Base-by-base conservation (phyloP, 179 eudicot genomes). In the Camellia oleifera region DNA sequence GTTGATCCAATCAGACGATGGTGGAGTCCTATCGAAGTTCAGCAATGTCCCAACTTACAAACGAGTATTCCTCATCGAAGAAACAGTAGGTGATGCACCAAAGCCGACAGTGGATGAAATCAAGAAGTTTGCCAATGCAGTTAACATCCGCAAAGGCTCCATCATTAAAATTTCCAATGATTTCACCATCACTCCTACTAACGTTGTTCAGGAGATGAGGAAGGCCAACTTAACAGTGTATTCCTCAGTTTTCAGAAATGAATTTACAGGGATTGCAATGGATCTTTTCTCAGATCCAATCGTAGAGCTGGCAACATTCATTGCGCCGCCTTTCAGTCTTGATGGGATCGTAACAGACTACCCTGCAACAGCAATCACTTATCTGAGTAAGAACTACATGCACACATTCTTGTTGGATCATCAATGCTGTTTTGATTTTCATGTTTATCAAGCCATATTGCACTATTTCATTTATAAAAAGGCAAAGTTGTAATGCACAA, bases 1-100 rank as follows among this genome's bases (percentile, higher is more conserved):
- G n/a, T 72, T 93, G 84, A 93, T 97, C 82, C 91, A 87, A 68
- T 97, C 99, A 26, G 95, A 85, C 52, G 98, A 97, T 82, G 93
- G 86, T 52, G 85, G 95, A 1, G 99, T 97, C 15, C 91, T 97
- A 14, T 77, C 84, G 42, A 88, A 82, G 83, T 97, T 94, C 85
- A 91, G 86, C 72, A 84, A 83, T 44, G 18, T 83, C 57, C 84
- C 88, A 18, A 77, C 81, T 26, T 93, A 91, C 85, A 76, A 71
- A 45, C 90, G 87, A 91, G 94, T 97, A 17, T 73, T 89, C 52
- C 9, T 66, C 45, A 83, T 97, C 26, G 63, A 81, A 13, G 87
- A 88, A 26, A 9, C 23, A 2, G 77, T 95, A 12, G 56, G 90
- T 65, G 86, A 85, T 52, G 89, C 84, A 58, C 87, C 95, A 3